Evolutionary conservation across 768 basidiomycete species (phyloP).

Genomic region (Auriscalpium microsporum): DNA sequence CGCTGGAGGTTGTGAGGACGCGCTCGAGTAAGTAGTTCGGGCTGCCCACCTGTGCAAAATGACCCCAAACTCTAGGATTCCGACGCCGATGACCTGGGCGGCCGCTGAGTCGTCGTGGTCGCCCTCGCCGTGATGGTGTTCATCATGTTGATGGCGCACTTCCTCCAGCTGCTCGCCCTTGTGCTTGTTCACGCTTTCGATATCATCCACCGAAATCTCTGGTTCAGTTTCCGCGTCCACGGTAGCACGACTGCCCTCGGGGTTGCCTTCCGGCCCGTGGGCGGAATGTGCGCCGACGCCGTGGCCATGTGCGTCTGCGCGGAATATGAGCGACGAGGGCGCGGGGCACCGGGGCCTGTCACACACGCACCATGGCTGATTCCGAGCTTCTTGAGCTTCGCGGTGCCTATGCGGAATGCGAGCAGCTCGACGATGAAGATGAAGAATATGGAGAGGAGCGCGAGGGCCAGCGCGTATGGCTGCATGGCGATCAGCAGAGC

Average conservation of each 20-base stretch:
- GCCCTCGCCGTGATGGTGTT: constrained; percentile 18
- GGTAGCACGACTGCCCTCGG: neutral
- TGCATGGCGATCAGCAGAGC: constrained; percentile 20
- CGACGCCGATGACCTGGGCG: constrained; percentile 80
- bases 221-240: neutral
- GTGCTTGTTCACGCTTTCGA: constrained; percentile 1
- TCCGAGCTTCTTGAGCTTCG: constrained; percentile 60
- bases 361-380: constrained; percentile 44
- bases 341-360: neutral
- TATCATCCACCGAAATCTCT: constrained; percentile 1
- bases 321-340: neutral
- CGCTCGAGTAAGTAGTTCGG: too few species aligned
- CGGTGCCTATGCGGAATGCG: constrained; percentile 81
- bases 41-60: constrained; percentile 60
- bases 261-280: constrained; percentile 55
- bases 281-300: constrained; percentile 49
- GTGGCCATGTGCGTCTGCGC: constrained; percentile 61
- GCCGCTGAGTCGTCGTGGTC: constrained; percentile 29
- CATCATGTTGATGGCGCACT: constrained; percentile 14
- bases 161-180: neutral
- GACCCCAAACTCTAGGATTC: constrained; percentile 92
- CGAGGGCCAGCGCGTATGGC: constrained; percentile 79
- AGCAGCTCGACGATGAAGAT: constrained; percentile 83
- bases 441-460: constrained; percentile 69
- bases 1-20: constrained; percentile 28